These are phyloP conservation scores for Collariella sp. DNA, from an alignment of 495 filamentous ascomycete genomes.

Conservation along the genomic window DNA sequence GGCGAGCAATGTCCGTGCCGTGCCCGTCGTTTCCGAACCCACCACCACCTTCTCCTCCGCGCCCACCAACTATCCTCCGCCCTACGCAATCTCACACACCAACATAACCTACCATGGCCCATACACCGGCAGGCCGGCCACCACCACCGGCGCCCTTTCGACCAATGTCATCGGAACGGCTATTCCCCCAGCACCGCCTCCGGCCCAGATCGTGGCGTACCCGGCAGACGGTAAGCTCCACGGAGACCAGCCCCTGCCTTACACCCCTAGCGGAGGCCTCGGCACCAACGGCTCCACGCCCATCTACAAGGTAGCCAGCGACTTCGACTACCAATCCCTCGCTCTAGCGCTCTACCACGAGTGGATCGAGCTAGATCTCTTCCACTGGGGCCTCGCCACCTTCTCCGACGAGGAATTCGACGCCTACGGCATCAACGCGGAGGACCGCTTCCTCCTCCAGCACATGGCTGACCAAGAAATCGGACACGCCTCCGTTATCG, in stretches of 20 bases:
- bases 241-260: conserved; percentile 58
- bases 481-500: conserved; percentile 70
- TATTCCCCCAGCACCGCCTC: conserved; percentile 40
- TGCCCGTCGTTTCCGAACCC: conserved; percentile 30
- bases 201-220: conserved; percentile 51
- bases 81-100: conserved; percentile 22
- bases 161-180: conserved; percentile 41
- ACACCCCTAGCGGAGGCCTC: conserved; percentile 63
- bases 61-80: conserved; percentile 16
- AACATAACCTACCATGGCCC: conserved; percentile 45
- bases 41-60: conserved; percentile 28
- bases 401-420: conserved; percentile 67
- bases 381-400: conserved; percentile 65
- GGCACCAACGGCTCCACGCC: conserved; percentile 72
- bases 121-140: conserved; percentile 50
- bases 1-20: conserved; percentile 11
- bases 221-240: conserved; percentile 62
- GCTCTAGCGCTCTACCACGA: conserved; percentile 69
- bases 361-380: conserved; percentile 82
- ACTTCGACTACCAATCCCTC: conserved; percentile 69
- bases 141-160: conserved; percentile 49
- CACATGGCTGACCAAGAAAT: conserved; percentile 84
- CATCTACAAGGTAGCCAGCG: conserved; percentile 60
- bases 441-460: conserved; percentile 63
- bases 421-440: conserved; percentile 53